phyloP scores from a whole-genome alignment of 805 yeast species.

The Tetrapisispora iriomotensis region DNA sequence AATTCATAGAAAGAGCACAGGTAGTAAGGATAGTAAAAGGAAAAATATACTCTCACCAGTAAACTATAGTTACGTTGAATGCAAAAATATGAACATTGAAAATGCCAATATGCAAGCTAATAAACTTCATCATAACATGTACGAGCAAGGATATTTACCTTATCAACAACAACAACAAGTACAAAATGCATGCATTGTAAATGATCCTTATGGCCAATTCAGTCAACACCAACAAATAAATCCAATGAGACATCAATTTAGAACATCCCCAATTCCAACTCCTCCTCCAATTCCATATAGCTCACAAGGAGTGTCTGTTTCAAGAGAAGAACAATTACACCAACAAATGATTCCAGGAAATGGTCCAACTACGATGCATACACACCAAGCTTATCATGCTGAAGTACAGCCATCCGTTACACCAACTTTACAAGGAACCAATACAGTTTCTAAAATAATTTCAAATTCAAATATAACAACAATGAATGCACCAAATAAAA shows the following conservation, averaged over 20 bases:
- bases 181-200: background rate
- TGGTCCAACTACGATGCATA: background rate
- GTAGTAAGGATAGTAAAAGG: slow-evolving; percentile 24
- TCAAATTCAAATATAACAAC: too few species aligned
- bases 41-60: slow-evolving; percentile 25
- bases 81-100: too few species aligned
- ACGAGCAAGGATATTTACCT: background rate
- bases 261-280: slow-evolving; percentile 5
- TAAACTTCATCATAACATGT: background rate
- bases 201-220: background rate
- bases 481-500: background rate
- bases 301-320: background rate
- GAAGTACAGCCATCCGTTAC: background rate
- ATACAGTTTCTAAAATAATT: background rate
- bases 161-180: background rate
- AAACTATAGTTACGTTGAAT: slow-evolving; percentile 20
- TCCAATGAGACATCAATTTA: background rate
- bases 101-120: background rate
- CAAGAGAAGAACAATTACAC: slow-evolving; percentile 1
- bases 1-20: slow-evolving; percentile 26
- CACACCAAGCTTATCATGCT: background rate
- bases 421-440: background rate
- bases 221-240: background rate
- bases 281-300: slow-evolving; percentile 1
- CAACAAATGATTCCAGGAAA: background rate